These are phyloP conservation scores for Glaciozyma antarctica DNA, from an alignment of 768 basidiomycete species.

Conservation along the genomic window DNA sequence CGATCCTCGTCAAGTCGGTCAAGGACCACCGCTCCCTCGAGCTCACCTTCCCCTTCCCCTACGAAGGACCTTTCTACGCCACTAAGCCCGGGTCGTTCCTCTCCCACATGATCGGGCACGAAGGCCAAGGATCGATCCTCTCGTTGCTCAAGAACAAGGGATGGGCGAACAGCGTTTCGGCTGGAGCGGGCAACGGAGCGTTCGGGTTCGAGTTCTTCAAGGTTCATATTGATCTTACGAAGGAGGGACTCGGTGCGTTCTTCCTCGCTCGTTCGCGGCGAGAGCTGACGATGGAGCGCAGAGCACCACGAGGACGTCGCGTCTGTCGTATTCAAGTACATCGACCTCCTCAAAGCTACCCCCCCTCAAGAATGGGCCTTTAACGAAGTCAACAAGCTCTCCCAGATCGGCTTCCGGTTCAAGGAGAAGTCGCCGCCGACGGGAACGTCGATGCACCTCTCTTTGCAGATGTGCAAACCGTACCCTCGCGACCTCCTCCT, in stretches of 20 bases:
- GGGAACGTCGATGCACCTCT: conserved; percentile 63
- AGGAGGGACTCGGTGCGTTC: conserved; percentile 70
- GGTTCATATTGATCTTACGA: conserved; percentile 66
- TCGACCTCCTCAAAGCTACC: conserved; percentile 41
- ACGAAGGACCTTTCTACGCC: conserved; percentile 43
- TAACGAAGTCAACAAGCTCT: conserved; percentile 61
- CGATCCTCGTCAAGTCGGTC: conserved; percentile 42
- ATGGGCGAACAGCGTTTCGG: conserved; percentile 46
- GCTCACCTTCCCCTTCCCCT: conserved; percentile 43
- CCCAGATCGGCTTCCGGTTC: conserved; percentile 70
- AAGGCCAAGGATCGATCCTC: conserved; percentile 63
- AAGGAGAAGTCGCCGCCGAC: conserved; percentile 73
- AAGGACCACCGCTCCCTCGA: conserved; percentile 42
- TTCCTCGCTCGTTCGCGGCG: neutral
- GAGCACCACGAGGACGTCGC: conserved; percentile 67
- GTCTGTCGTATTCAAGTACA: conserved; percentile 65
- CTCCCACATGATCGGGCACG: conserved; percentile 64
- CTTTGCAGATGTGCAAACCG: conserved; percentile 69
- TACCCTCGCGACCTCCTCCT: conserved; percentile 68
- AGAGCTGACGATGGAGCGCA: conserved; percentile 36
- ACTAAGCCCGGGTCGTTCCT: conserved; percentile 68
- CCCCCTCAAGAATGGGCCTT: conserved; percentile 53
- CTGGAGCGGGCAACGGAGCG: conserved; percentile 58
- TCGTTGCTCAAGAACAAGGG: conserved; percentile 64
- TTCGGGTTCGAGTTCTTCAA: conserved; percentile 80